Conservation (phyloP, 2,329 filamentous ascomycete genomes). For the Aspergillus quadrilineatus region DNA sequence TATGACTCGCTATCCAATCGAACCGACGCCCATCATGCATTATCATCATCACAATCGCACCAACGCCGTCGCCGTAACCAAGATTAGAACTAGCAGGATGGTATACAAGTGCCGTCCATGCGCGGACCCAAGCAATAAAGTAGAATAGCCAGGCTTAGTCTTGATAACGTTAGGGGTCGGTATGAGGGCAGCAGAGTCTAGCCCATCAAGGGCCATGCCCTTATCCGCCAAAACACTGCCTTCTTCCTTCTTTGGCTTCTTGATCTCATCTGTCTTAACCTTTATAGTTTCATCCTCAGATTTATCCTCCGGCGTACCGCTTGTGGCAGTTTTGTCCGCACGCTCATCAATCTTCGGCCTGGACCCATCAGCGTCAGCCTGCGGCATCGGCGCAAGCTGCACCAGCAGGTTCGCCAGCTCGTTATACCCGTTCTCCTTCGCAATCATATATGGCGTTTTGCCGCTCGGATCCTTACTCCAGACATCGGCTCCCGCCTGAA, state of each 20-base stretch:
- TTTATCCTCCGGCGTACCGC: too few species aligned
- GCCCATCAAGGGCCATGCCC: not conserved
- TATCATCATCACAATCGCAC: not conserved
- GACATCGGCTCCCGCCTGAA: not conserved
- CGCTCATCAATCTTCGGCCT: too few species aligned
- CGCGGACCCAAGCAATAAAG: not conserved
- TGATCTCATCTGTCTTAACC: not conserved
- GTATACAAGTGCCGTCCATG: not conserved
- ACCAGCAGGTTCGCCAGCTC: slow-evolving; percentile 9
- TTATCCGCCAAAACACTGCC: too few species aligned
- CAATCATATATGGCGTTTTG: slow-evolving; percentile 3
- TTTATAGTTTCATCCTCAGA: too few species aligned
- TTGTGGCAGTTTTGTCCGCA: too few species aligned
- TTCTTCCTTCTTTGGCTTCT: not conserved
- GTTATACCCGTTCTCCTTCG: not conserved
- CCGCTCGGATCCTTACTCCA: not conserved
- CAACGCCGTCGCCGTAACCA: slow-evolving; percentile 1
- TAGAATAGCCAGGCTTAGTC: not conserved
- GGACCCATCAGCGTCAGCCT: not conserved
- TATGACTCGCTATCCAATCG: too few species aligned
- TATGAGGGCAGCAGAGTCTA: not conserved
- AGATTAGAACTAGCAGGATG: not conserved
- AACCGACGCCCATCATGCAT: too few species aligned
- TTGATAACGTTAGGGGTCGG: not conserved
- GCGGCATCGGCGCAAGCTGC: not conserved